Base-by-base conservation (phyloP, 306 rosid species). In the Rosa persica region DNA sequence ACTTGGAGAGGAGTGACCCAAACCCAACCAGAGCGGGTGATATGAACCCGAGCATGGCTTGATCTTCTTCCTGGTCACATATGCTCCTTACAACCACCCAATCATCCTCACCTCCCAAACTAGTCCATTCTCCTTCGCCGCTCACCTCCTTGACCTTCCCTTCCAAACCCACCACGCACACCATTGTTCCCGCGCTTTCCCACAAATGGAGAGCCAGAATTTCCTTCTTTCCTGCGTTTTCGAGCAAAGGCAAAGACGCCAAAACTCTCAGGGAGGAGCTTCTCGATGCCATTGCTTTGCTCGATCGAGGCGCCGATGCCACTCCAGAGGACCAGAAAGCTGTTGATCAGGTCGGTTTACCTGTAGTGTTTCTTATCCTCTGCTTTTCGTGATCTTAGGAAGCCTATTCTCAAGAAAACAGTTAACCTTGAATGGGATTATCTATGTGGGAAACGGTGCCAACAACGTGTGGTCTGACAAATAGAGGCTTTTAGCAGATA, bases 231-330 rank as follows among this genome's bases (percentile, higher is more conserved):
- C 83, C 96, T 82, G 81, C 92, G 11, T 89, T 94, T 73, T 52
- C 86, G 36, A 87, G 81, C 61, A 94, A 81, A 76, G 87, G 89
- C 15, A 91, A 92, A 68, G 90, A 91, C 71, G 85, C 89, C 19
- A 66, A 78, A 13, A 48, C 79, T 72, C 81, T 94, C 70, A 94
- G 90, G 82, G 87, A 94, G 67, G 90, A 94, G 80, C 96, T 94
- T 78, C 92, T 94, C 22, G 83, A 84, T 13, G 94, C 93, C 79
- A 89, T 94, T 88, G 86, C 85, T 8, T 77, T 86, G 0, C 93
- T 94, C 39, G 98, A 94, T 87, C 88, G 96, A 52, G 98, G 98
- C 3, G 96, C 98, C n/a, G 91, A 88, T 42, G 97, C 98, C 72
- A 77, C 97, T 55, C 82, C 86, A 4, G 86, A 92, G 72, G 98